These are phyloP conservation scores for Thuidium tamariscinum DNA, from an alignment of 225 moss, liverwort and hornwort genomes.

Conservation along the genomic window DNA sequence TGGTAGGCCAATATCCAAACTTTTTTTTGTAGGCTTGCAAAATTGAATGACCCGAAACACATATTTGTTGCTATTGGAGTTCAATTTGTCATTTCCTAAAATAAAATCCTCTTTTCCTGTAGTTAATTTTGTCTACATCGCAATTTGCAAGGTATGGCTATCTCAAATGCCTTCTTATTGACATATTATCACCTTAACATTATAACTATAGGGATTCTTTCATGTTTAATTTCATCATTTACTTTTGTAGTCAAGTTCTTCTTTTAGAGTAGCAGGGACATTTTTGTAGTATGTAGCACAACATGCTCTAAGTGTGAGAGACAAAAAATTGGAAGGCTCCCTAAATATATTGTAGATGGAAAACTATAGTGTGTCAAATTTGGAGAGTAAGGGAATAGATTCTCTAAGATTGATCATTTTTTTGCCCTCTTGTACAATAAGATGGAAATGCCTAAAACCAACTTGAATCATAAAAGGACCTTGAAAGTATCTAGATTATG, in stretches of 20 bases:
- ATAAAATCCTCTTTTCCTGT: neutral
- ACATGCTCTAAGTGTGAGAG: fast-evolving
- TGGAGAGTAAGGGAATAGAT: neutral
- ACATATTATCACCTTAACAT: neutral
- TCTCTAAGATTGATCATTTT: neutral
- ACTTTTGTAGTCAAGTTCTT: fast-evolving
- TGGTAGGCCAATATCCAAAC: too few species aligned
- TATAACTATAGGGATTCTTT: neutral
- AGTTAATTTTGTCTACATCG: neutral
- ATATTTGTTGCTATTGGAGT: neutral
- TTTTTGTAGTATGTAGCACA: fast-evolving
- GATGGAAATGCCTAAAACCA: neutral
- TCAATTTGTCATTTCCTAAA: neutral
- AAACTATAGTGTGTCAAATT: neutral
- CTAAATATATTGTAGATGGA: neutral
- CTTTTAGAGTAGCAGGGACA: neutral
- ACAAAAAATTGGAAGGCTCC: neutral
- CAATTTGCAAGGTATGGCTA: fast-evolving
- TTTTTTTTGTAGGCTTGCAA: too few species aligned
- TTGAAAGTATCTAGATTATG: neutral
- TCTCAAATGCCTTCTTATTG: neutral
- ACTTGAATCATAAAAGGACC: neutral
- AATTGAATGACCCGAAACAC: too few species aligned
- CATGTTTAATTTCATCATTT: neutral
- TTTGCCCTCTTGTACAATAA: neutral